Percentiles rank a stretch among this genome's conserved stretches.
These are phyloP conservation scores for Waltergamsia citrina DNA, from an alignment of 2,329 filamentous ascomycete species.

Conservation along the genomic window DNA sequence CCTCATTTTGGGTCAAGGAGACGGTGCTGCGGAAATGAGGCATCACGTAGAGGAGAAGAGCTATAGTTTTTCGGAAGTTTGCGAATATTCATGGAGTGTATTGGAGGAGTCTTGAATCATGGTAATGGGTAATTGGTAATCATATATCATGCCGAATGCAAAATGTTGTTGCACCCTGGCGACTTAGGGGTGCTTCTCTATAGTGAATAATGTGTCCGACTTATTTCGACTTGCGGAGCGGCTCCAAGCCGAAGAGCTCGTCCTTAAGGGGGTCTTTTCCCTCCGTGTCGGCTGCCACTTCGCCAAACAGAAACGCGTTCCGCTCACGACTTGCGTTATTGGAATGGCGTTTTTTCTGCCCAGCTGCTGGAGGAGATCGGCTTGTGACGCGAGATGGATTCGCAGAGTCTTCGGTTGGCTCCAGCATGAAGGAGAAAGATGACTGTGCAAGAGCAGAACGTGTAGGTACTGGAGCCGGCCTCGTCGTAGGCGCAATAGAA, in stretches of 20 bases:
- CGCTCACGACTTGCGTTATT: slow-evolving; percentile 39
- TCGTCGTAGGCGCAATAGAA: slow-evolving; percentile 8
- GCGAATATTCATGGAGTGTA: too few species aligned
- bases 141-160: too few species aligned
- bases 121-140: too few species aligned
- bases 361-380: slow-evolving; percentile 19
- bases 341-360: slow-evolving; percentile 28
- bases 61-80: too few species aligned
- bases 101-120: too few species aligned
- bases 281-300: slow-evolving; percentile 28
- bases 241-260: slow-evolving; percentile 47
- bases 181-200: too few species aligned
- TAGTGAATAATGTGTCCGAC: too few species aligned
- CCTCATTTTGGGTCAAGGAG: slow-evolving; percentile 45
- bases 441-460: slow-evolving; percentile 63
- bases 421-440: slow-evolving; percentile 73
- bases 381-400: slow-evolving; percentile 11
- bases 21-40: slow-evolving; percentile 34
- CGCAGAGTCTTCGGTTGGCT: slow-evolving; percentile 33
- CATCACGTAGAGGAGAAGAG: background rate
- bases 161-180: too few species aligned
- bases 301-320: slow-evolving; percentile 52
- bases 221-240: slow-evolving; percentile 26
- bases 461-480: slow-evolving; percentile 39
- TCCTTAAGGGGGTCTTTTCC: slow-evolving; percentile 27